Base-by-base conservation (phyloP, 495 filamentous ascomycete species). In the Neurospora intermedia region DNA sequence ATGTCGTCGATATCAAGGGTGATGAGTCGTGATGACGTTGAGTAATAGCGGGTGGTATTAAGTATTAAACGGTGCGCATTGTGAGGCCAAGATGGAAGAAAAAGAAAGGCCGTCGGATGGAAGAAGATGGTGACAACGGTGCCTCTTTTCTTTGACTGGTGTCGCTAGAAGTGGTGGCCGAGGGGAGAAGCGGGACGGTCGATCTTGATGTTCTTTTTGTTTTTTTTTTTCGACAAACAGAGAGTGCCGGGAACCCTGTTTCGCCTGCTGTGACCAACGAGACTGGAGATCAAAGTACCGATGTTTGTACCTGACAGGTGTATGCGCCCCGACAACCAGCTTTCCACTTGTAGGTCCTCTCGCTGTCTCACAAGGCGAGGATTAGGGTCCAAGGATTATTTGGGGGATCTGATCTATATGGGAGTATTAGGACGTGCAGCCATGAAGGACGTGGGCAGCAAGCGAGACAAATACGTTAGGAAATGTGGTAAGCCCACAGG, bases 61-160 rank as follows among this genome's bases (percentile, higher is more conserved):
- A 73, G 72, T 69, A 78, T 77, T 75, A 75, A 74, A 73, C 54
- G 39, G 40, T 27, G 18, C 70, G 74, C 76, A 77, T 77, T 71
- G 69, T 74, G 76, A 74, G 74, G 35, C 46, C 38, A 69, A 13
- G 23, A 4, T 4, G 41, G 35, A 5, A 43, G 42, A 59, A 43
- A 20, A 73, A 15, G 54, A 71, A 71, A 69, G 41, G 46, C 27
- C 27, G 54, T 18, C 54, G 54, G 54, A 62, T 62, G 23, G 27
- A 18, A 62, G 54, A 35, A 62, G 27, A 23, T 62, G 27, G 54
- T 62, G 54, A 66, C 18, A 48, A 69, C 6, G 23, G 35, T 13
- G 35, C 31, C 59, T 70, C 59, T 46, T 74, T 69, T 59, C 69
- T 73, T 73, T 75, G 31, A 69, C 54, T 66, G 27, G 27, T 66